These are phyloP conservation scores for Pestalotiopsis sp. DNA, from an alignment of 2,329 filamentous ascomycete genomes.

Conservation along the genomic window DNA sequence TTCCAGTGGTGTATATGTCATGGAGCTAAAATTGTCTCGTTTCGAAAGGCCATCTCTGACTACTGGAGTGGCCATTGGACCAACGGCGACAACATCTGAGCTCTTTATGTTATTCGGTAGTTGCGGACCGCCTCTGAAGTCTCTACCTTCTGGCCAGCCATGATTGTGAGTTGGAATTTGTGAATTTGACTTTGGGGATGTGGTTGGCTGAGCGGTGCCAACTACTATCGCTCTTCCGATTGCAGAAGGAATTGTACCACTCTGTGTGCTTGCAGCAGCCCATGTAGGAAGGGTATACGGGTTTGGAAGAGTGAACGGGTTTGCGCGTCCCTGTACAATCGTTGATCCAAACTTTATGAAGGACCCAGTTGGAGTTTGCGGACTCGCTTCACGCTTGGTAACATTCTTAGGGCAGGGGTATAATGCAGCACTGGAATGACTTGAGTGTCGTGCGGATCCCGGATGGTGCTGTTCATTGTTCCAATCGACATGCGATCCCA, in stretches of 20 bases:
- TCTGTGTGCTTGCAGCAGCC: background rate
- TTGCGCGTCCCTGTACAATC: background rate
- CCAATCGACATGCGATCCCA: background rate
- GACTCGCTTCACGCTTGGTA: background rate
- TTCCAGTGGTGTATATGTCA: background rate
- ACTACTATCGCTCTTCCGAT: background rate
- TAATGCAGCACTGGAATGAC: background rate
- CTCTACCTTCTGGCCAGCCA: background rate
- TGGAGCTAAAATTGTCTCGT: background rate
- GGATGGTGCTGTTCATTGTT: background rate
- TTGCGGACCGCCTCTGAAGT: background rate
- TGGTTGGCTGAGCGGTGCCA: background rate
- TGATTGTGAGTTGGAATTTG: background rate
- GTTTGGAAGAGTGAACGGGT: background rate
- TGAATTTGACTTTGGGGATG: background rate
- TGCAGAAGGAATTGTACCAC: background rate
- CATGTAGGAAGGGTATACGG: background rate
- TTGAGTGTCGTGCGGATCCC: background rate
- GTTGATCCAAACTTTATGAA: background rate
- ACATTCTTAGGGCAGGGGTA: background rate
- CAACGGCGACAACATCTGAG: background rate
- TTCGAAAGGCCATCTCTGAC: background rate
- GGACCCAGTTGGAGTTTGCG: background rate
- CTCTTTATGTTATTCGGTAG: background rate
- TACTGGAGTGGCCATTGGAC: background rate